Conservation (phyloP, 208 protist species). For the Leishmania gerbilli region DNA sequence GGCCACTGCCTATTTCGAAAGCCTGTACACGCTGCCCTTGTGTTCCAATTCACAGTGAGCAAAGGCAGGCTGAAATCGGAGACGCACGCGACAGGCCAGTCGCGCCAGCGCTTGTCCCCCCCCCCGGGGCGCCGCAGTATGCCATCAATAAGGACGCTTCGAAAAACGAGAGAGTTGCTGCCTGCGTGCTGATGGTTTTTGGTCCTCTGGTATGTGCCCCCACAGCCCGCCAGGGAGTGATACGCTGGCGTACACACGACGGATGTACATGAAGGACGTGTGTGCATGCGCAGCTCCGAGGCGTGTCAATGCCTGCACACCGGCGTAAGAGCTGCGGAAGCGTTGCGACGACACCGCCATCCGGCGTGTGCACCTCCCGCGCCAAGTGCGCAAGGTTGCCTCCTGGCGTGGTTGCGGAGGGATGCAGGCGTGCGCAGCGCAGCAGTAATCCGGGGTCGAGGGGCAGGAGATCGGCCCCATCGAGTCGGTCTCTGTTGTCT, state of each 20-base stretch:
- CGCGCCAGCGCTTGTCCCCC: too few relatives aligned
- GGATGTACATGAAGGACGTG: too few relatives aligned
- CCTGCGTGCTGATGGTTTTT: neutral
- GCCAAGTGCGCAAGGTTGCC: too few relatives aligned
- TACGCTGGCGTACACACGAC: too few relatives aligned
- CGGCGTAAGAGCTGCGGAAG: too few relatives aligned
- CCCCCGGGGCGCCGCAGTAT: too few relatives aligned
- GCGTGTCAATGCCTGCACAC: too few relatives aligned
- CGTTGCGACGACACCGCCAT: too few relatives aligned
- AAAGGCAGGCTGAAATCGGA: neutral
- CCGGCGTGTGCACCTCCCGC: too few relatives aligned
- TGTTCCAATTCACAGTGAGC: neutral
- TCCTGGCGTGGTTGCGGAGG: neutral
- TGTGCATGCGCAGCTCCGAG: too few relatives aligned
- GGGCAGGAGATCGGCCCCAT: neutral
- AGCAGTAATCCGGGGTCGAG: neutral
- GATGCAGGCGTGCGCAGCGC: neutral
- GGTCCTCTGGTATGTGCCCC: neutral
- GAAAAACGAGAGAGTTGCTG: neutral
- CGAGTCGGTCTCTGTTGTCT: neutral
- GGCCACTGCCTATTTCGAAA: neutral
- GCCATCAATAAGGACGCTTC: neutral
- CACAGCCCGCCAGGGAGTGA: too few relatives aligned
- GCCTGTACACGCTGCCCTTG: neutral
- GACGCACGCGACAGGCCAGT: too few relatives aligned